Percentiles rank a stretch among this genome's conserved stretches.
phyloP scores from a whole-genome alignment of 345 rosid genomes.

The Garcia nutans region DNA sequence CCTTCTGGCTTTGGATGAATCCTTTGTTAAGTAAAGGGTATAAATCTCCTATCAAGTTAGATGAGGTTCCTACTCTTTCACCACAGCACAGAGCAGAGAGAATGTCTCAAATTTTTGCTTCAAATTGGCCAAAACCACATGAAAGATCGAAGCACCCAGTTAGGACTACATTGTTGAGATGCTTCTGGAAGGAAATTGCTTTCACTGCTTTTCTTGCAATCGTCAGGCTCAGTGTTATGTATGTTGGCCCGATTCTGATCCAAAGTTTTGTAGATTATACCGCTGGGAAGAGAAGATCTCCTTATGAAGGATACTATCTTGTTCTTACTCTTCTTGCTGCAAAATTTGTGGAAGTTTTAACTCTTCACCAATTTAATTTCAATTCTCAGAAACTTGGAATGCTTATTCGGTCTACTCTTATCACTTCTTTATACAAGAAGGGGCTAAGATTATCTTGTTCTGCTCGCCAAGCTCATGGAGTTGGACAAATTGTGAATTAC shows the following conservation, averaged over 20 bases:
- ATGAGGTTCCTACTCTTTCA: conserved; percentile 71
- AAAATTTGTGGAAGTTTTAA: conserved; percentile 72
- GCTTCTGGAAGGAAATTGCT: conserved; percentile 76
- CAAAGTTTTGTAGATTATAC: conserved; percentile 81
- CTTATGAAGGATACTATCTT: conserved; percentile 78
- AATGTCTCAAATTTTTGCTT: conserved; percentile 59
- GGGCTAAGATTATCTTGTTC: conserved; percentile 76
- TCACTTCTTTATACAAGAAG: conserved; percentile 75
- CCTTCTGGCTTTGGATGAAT: conserved; percentile 94
- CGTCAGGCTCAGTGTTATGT: conserved; percentile 65
- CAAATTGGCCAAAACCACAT: conserved; percentile 70
- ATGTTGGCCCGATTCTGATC: conserved; percentile 78
- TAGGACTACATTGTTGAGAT: conserved; percentile 58
- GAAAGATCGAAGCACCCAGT: conserved; percentile 68
- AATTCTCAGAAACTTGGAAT: conserved; percentile 88
- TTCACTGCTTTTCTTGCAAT: conserved; percentile 77
- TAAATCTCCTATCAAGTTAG: conserved; percentile 66
- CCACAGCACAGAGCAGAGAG: conserved; percentile 76
- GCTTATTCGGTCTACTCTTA: conserved; percentile 82
- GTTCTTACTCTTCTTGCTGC: conserved; percentile 67
- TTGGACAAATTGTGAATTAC: conserved; percentile 94
- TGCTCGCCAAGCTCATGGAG: conserved; percentile 88
- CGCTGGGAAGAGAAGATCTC: conserved; percentile 70
- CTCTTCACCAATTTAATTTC: conserved; percentile 83
- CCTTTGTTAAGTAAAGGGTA: conserved; percentile 76